These are phyloP conservation scores for Shiraia bambusicola DNA, from an alignment of 2,329 filamentous ascomycete species.

Conservation along the genomic window DNA sequence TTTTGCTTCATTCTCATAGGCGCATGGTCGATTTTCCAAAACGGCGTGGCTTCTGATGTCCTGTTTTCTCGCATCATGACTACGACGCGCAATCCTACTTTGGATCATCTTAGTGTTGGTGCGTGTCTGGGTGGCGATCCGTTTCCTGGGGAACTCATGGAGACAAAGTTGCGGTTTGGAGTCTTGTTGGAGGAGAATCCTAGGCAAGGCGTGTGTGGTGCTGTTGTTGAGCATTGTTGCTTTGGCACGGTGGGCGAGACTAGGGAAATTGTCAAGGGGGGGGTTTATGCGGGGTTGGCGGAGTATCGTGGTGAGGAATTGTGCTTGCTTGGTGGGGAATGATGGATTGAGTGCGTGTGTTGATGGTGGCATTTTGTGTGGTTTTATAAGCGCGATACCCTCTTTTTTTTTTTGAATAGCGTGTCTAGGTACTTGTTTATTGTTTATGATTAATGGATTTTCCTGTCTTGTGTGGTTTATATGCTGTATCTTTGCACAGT, in stretches of 20 bases:
- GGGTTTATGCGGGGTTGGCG: slow-evolving; percentile 40
- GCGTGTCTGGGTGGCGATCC: slow-evolving; percentile 46
- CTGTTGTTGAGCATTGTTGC: slow-evolving; percentile 43
- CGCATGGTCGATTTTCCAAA: slow-evolving; percentile 36
- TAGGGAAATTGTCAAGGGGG: slow-evolving; percentile 41
- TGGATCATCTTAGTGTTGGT: slow-evolving; percentile 42
- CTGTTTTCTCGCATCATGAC: slow-evolving; percentile 42
- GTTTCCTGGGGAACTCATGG: slow-evolving; percentile 42
- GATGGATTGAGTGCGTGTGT: background rate
- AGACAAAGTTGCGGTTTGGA: slow-evolving; percentile 44
- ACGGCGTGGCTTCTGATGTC: slow-evolving; percentile 41
- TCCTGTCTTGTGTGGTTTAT: too few species aligned
- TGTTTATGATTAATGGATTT: too few species aligned
- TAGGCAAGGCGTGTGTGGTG: slow-evolving; percentile 32
- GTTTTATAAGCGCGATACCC: too few species aligned
- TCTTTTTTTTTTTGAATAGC: too few species aligned
- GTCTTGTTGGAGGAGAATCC: slow-evolving; percentile 42
- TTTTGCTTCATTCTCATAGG: slow-evolving; percentile 35
- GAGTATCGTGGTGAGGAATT: slow-evolving; percentile 17
- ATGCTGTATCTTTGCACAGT: too few species aligned
- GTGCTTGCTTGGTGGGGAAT: background rate
- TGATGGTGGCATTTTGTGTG: too few species aligned
- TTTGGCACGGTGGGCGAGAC: slow-evolving; percentile 44
- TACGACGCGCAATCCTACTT: slow-evolving; percentile 43
- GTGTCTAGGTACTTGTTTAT: too few species aligned